Evolutionary conservation across 192 early-diverging fungal genomes (phyloP).

Genomic region (Backusella morwellensis): DNA sequence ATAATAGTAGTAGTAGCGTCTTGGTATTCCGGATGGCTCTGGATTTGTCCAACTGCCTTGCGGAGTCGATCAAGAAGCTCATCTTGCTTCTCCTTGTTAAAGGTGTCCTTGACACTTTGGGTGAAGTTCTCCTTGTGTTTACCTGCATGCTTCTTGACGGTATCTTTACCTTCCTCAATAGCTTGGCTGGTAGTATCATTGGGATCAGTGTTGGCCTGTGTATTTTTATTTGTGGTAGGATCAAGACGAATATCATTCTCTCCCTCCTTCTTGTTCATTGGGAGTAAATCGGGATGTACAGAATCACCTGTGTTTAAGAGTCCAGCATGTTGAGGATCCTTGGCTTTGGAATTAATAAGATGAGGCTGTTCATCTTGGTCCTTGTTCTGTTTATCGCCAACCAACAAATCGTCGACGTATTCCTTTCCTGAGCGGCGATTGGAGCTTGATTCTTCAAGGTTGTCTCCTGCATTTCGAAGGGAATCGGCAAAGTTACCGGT

Average conservation of each 20-base stretch:
- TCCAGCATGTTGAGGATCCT: slow-evolving; percentile 1
- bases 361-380: background rate
- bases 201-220: background rate
- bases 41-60: slow-evolving; percentile 31
- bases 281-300: background rate
- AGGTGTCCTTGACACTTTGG: slow-evolving; percentile 21
- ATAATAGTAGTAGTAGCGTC: slow-evolving; percentile 33
- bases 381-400: background rate
- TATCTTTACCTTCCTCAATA: background rate
- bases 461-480: slow-evolving; percentile 20
- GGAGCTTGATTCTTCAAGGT: background rate
- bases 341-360: background rate
- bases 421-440: background rate
- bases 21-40: slow-evolving; percentile 42
- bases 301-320: slow-evolving; percentile 13
- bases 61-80: slow-evolving; percentile 36
- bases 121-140: slow-evolving; percentile 19
- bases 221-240: background rate
- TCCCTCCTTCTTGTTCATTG: background rate
- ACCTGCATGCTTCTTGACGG: background rate
- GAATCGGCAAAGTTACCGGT: slow-evolving; percentile 19
- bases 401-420: background rate
- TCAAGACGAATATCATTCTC: background rate
- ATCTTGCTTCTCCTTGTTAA: slow-evolving; percentile 31
- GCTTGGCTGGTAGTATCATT: too few species aligned